These are phyloP conservation scores for Aspergillus sp. DNA, from an alignment of 2,329 filamentous ascomycete genomes.

Conservation along the genomic window DNA sequence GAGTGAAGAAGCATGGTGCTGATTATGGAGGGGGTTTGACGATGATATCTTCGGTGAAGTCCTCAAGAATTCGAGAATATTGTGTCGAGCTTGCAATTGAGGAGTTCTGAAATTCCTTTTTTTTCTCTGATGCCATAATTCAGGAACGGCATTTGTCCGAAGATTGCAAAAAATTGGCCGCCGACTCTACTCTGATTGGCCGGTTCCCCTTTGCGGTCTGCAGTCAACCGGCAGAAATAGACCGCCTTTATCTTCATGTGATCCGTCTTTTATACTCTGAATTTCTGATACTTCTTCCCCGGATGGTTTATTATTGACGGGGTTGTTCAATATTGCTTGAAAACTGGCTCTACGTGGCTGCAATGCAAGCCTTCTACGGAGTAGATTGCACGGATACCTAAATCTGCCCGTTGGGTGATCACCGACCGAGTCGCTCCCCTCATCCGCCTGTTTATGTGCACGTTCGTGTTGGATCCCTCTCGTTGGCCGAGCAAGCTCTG, in stretches of 20 bases:
- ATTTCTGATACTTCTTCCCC: background rate
- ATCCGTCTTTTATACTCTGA: background rate
- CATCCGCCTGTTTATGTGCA: background rate
- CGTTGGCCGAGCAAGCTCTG: background rate
- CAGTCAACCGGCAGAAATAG: background rate
- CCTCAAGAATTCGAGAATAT: background rate
- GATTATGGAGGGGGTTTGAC: background rate
- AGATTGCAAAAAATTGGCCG: background rate
- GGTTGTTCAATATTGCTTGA: no score
- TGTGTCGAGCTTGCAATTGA: background rate
- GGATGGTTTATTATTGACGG: background rate
- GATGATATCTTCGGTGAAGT: background rate
- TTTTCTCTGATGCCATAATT: background rate
- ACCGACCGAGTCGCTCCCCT: no score
- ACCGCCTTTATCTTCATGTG: background rate
- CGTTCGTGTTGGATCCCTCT: background rate
- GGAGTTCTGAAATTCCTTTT: background rate
- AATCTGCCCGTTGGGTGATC: no score
- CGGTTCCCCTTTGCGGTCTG: background rate
- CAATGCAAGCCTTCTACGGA: no score
- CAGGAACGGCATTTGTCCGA: background rate
- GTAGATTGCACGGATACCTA: no score
- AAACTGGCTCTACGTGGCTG: background rate
- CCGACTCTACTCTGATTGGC: background rate
- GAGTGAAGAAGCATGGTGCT: constrained; percentile 28